Evolutionary conservation across 176 grass and related monocot genomes (phyloP).

Genomic region (Zea luxurians): DNA sequence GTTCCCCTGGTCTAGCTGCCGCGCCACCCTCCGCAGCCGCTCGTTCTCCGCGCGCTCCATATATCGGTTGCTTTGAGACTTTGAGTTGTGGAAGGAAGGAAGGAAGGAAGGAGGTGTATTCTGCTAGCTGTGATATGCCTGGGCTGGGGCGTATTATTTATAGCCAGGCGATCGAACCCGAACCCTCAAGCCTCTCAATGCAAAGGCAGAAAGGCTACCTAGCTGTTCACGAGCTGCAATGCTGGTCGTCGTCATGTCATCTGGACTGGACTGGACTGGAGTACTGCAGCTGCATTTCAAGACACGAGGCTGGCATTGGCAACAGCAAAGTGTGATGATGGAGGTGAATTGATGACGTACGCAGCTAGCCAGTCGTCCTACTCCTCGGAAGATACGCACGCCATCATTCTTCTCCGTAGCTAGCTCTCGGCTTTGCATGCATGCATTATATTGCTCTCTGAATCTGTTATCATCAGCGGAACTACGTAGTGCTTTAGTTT

Average conservation of each 20-base stretch:
- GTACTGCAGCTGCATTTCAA: not conserved
- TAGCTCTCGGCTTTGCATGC: too few species aligned
- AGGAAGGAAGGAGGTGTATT: not conserved
- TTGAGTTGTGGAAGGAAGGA: not conserved
- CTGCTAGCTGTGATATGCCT: not conserved
- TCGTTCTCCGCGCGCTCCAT: not conserved
- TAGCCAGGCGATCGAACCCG: not conserved
- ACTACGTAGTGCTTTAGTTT: too few species aligned
- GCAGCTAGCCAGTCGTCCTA: too few species aligned
- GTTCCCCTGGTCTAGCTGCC: conserved; percentile 11
- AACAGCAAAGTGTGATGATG: conserved; percentile 33
- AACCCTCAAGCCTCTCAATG: too few species aligned
- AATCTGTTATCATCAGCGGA: too few species aligned
- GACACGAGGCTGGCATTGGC: conserved; percentile 14
- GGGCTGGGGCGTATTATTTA: not conserved
- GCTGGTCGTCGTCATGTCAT: conserved; percentile 6
- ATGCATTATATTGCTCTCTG: too few species aligned
- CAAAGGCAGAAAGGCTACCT: not conserved
- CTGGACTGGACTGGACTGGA: not conserved
- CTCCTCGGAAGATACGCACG: too few species aligned
- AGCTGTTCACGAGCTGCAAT: not conserved
- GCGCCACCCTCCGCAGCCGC: not conserved
- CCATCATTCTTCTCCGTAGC: too few species aligned
- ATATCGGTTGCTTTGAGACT: not conserved
- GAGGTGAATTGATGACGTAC: conserved; percentile 46